Percentiles rank a stretch among this genome's conserved stretches.
These are phyloP conservation scores for Macrophomina pseudophaseolina DNA, from an alignment of 2,329 filamentous ascomycete genomes.

Conservation along the genomic window DNA sequence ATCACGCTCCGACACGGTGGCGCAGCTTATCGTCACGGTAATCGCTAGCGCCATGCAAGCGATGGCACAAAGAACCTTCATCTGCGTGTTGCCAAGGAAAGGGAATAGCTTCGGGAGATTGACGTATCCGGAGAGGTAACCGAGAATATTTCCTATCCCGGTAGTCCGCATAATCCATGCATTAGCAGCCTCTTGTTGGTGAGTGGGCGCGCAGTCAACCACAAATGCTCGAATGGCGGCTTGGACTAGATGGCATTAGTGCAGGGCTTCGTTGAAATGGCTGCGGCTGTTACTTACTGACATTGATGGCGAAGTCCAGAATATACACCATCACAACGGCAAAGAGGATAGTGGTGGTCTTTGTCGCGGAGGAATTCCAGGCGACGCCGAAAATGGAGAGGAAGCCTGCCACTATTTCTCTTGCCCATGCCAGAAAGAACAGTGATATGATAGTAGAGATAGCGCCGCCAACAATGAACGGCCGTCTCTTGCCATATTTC, in stretches of 20 bases:
- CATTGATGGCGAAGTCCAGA: slow-evolving; percentile 94
- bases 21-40: slow-evolving; percentile 74
- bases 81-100: slow-evolving; percentile 86
- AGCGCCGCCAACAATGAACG: slow-evolving; percentile 59
- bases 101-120: slow-evolving; percentile 76
- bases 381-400: slow-evolving; percentile 74
- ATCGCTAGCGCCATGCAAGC: slow-evolving; percentile 73
- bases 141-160: slow-evolving; percentile 87
- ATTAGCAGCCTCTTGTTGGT: slow-evolving; percentile 93
- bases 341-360: slow-evolving; percentile 71
- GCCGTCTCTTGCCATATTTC: slow-evolving; percentile 56
- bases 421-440: slow-evolving; percentile 56
- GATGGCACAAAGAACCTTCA: slow-evolving; percentile 88
- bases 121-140: slow-evolving; percentile 85
- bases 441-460: slow-evolving; percentile 56
- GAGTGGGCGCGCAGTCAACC: slow-evolving; percentile 87
- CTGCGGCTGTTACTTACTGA: slow-evolving; percentile 59
- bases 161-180: slow-evolving; percentile 89
- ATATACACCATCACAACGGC: slow-evolving; percentile 89
- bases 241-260: slow-evolving; percentile 65
- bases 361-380: slow-evolving; percentile 67
- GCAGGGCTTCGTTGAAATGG: background rate
- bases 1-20: slow-evolving; percentile 76
- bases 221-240: slow-evolving; percentile 91
- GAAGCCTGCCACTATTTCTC: slow-evolving; percentile 65